Base-by-base conservation (phyloP, 1,139 yeast species). In the Magnusiomyces suaveolens region DNA sequence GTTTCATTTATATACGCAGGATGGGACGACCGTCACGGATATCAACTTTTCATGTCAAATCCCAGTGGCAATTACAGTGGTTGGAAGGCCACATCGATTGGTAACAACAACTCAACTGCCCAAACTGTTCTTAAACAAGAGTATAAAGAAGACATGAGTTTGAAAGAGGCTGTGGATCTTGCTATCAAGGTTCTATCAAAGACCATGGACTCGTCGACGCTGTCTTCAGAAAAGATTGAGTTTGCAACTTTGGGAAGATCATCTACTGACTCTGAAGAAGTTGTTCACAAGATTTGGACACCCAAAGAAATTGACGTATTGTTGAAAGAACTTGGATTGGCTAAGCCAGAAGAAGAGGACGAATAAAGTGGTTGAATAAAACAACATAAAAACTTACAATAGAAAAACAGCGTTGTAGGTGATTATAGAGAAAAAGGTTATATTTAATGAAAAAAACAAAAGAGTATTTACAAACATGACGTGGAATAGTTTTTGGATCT, bases 41-140 rank as follows among this genome's bases (percentile, higher is more conserved):
- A 85, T 75, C 98, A 94, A 72, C 77, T 94, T 62, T 94, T 85
- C 72, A 90, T 96, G 21, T 86, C 96, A 23, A 92, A 94, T 68
- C 99, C 99, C 16, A 86, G 96, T 0, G 99, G 99, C 41, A 94
- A 94, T 72, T 94, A 89, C 69, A 82, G 95, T 43, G 98, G 98
- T 29, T 94, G 99, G 99, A 89, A 87, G 71, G 98, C 98, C 48
- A 90, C 97, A 46, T 81, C 90, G 64, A 92, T 92, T 60, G 99
- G 99, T 46, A 96, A 97, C 56, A 94, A 92, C 72, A 90, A 88
- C 61, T 82, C 96, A 3, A 90, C 96, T 48, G 97, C 97, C 1
- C 98, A 94, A 73, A 90, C 98, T 1, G 75, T 94, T 61, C 77
- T 94, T 67, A 94, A 92, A 72, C 95, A 90, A 73, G 98, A 94